Evolutionary conservation across 1,284 basidiomycete genomes (phyloP), one percentile per base, ranked within the genome.

Genomic region (Leccinum fallax): DNA sequence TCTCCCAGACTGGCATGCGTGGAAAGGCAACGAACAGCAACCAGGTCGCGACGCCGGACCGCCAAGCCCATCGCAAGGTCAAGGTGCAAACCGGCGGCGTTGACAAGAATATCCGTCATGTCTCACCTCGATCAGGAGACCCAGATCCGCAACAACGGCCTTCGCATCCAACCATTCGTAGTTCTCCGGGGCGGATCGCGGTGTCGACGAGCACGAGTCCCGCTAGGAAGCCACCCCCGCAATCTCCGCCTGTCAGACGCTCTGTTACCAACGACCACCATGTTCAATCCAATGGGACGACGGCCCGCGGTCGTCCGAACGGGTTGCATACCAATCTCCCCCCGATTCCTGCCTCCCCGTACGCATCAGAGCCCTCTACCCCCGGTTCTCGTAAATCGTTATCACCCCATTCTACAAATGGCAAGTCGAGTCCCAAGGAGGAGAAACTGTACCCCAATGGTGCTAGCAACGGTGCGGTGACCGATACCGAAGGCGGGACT

Each of bases 1-100:
- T 93, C 58, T 87, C 85, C 36, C 75, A 74, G 60, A 69, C 71
- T 2, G 74, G 75, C 16, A 74, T 74, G 58, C 73, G 71, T 21
- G 69, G 64, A 60, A 73, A 67, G 7, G 6, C 15, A 0, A 10
- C 55, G 2, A 2, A 9, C 21, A 26, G 49, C 28, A 60, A 55
- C 52, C 69, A 63, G 40, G 53, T 6, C 32, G 8, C 53, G 4
- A 59, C 55, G 1, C 51, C 65, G 36, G 72, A 74, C 48, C 71
- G 71, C 62, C 71, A 71, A 63, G 68, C 66, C 53, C 67, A 77
- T 72, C 79, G 72, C 68, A 79, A 71, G 55, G 74, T 76, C 36
- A 74, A 70, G 60, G 75, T 77, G 24, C 77, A 74, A 66, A 73
- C 74, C 57, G 76, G 72, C 59, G 71, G 70, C 4, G 68, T 59